A percentile compares a stretch with the other conserved stretches of the same genome.
Conservation (phyloP, 2,329 filamentous ascomycete species). For the Epichloe baconii region DNA sequence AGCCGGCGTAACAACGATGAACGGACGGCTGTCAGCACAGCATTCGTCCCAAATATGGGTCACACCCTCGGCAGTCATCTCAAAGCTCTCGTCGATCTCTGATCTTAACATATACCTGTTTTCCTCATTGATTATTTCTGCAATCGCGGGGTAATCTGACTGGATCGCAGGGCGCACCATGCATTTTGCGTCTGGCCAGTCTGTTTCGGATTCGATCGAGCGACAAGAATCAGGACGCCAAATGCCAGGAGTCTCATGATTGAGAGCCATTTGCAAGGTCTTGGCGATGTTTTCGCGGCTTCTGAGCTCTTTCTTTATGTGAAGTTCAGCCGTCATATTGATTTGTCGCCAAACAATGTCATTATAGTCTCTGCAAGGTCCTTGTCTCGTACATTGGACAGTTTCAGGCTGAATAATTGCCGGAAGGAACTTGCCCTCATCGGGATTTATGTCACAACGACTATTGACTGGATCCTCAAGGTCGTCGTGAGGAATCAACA, state of each 20-base stretch:
- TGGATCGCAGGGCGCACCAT: slow-evolving; percentile 28
- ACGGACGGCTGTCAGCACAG: slow-evolving; percentile 22
- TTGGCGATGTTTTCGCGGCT: slow-evolving; percentile 10
- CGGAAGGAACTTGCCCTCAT: slow-evolving; percentile 20
- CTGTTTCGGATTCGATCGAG: background rate
- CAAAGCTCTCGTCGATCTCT: slow-evolving; percentile 5
- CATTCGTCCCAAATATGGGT: slow-evolving; percentile 19
- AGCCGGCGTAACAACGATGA: slow-evolving; percentile 31
- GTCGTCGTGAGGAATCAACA: background rate
- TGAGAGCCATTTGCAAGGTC: background rate
- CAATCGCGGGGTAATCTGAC: slow-evolving; percentile 27
- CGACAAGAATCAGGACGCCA: background rate
- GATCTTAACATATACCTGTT: slow-evolving; percentile 4
- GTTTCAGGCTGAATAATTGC: slow-evolving; percentile 22
- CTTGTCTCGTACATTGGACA: slow-evolving; percentile 4
- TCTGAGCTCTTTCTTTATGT: slow-evolving; percentile 14
- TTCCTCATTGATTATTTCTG: slow-evolving; percentile 33
- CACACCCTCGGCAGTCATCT: slow-evolving; percentile 23
- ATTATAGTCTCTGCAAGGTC: slow-evolving; percentile 4
- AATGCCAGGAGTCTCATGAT: background rate
- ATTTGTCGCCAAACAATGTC: slow-evolving; percentile 16
- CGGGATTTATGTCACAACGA: slow-evolving; percentile 24
- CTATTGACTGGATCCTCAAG: background rate
- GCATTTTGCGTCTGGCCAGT: slow-evolving; percentile 19
- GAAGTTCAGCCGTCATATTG: slow-evolving; percentile 16